These are phyloP conservation scores for Epithele typhae DNA, from an alignment of 768 basidiomycete genomes.

Conservation along the genomic window DNA sequence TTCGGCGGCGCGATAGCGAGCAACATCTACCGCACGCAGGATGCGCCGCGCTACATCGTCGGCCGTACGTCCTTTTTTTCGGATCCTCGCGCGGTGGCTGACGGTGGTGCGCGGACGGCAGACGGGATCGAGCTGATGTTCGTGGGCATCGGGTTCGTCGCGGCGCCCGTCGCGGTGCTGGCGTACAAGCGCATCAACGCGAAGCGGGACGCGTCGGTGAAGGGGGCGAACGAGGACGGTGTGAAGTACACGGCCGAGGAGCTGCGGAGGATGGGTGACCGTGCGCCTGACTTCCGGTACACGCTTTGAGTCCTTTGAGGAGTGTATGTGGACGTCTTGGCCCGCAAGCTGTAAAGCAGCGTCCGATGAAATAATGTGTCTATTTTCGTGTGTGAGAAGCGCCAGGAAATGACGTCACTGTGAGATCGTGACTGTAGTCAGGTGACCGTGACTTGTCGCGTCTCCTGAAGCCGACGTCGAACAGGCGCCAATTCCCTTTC, in stretches of 20 bases:
- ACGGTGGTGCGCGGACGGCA: slow-evolving; percentile 16
- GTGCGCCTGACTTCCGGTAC: slow-evolving; percentile 60
- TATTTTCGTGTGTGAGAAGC: too few species aligned
- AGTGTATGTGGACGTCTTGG: too few species aligned
- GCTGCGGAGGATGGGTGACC: slow-evolving; percentile 45
- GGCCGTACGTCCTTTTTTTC: slow-evolving; percentile 46
- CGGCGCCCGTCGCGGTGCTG: slow-evolving; percentile 43
- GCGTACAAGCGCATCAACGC: slow-evolving; percentile 53
- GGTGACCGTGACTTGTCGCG: too few species aligned
- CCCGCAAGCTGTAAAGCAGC: too few species aligned
- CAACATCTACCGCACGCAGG: slow-evolving; percentile 57
- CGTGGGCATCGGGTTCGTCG: slow-evolving; percentile 55
- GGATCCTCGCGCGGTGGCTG: too few species aligned
- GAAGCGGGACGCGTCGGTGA: slow-evolving; percentile 42
- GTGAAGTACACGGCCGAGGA: slow-evolving; percentile 20
- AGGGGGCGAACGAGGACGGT: slow-evolving; percentile 31
- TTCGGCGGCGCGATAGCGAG: slow-evolving; percentile 60
- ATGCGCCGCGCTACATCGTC: slow-evolving; percentile 55
- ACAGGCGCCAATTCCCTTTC: too few species aligned
- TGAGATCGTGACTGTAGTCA: too few species aligned
- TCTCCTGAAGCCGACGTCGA: too few species aligned
- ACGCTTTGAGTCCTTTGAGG: too few species aligned
- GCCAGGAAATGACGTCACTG: too few species aligned
- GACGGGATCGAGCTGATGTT: slow-evolving; percentile 66
- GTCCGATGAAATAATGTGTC: too few species aligned